These are phyloP conservation scores for Cryphonectria japonica DNA, from an alignment of 2,329 filamentous ascomycete species.

Conservation along the genomic window DNA sequence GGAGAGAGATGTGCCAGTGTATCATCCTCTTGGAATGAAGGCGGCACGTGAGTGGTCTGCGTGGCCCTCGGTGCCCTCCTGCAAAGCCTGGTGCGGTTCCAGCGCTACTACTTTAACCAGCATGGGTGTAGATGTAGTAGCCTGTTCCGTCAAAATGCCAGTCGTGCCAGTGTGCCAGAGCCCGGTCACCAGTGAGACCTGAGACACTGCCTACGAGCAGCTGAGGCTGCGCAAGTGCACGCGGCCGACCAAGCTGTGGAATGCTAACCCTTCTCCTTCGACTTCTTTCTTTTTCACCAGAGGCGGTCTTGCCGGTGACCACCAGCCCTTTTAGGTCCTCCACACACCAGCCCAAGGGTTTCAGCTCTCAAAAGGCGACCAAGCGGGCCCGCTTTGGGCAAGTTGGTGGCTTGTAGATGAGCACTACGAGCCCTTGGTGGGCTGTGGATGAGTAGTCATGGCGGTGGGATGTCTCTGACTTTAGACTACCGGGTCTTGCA, in stretches of 20 bases:
- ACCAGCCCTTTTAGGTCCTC: slow-evolving; percentile 12
- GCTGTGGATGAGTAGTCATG: slow-evolving; percentile 19
- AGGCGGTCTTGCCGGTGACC: slow-evolving; percentile 28
- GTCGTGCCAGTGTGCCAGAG: slow-evolving; percentile 3
- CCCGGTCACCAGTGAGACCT: slow-evolving; percentile 12
- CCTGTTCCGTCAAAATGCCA: slow-evolving; percentile 22
- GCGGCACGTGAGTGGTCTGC: slow-evolving; percentile 21
- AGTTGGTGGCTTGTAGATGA: slow-evolving; percentile 24
- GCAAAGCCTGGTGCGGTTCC: slow-evolving; percentile 6
- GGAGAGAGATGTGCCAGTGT: slow-evolving; percentile 10
- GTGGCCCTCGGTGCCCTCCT: background rate
- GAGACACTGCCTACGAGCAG: slow-evolving; percentile 11
- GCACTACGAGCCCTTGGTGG: slow-evolving; percentile 23
- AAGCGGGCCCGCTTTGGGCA: slow-evolving; percentile 21
- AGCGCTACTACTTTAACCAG: background rate
- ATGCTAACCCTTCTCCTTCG: slow-evolving; percentile 2
- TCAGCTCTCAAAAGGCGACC: slow-evolving; percentile 24
- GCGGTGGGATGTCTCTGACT: slow-evolving; percentile 11
- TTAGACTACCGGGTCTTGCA: slow-evolving; percentile 1
- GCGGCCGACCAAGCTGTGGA: slow-evolving; percentile 28
- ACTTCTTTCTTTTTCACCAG: background rate
- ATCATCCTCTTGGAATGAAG: slow-evolving; percentile 20
- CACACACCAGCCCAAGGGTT: slow-evolving; percentile 1
- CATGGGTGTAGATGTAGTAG: background rate
- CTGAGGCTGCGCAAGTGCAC: slow-evolving; percentile 25